Evolutionary conservation across 2,329 filamentous ascomycete species (phyloP), one percentile per base, ranked within the genome.

Genomic region (Albifimbria verrucaria): DNA sequence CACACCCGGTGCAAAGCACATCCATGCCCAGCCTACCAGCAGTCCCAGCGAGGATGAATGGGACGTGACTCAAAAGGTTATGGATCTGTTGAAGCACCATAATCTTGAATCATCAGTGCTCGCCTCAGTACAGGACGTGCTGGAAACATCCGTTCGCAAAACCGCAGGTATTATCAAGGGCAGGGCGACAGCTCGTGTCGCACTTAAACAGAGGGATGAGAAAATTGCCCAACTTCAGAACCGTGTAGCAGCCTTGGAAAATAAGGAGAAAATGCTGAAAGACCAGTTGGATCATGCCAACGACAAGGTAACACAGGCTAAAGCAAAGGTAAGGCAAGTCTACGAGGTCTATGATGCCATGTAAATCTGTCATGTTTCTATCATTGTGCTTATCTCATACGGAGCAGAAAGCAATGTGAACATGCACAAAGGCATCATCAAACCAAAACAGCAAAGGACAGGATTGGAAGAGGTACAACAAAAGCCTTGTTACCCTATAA

Each of bases 131-230:
- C 66, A 68, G 1, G 54, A 58, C 22, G 59, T 81, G 7, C 72
- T 90, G 26, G 74, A 77, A 32, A 79, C 71, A 44, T 77, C 89
- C 57, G 79, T 82, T 17, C 69, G 85, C 49, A 78, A 77, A 49
- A 76, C 78, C 0, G 81, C 80, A 60, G 89, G 88, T 0, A 75
- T 89, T 20, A 75, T 77, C 39, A 79, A 79, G 56, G 87, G 87
- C 1, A 75, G 88, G 2, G 88, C 93, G 55, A 80, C 87, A 7
- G 78, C 81, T 3, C 73, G 89, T n/a, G 67, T 80, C 9, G 80
- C 79, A 4, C 63, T 90, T 28, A 85, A 82, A 63, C 76, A 77
- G 4, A 86, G 85, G 57, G 86, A 93, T 25, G 62, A 62, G n/a
- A 66, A 62, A 49, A 69, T 72, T 42, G 67, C 67, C 4, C 56